Percentiles rank a stretch among this genome's conserved stretches.
Evolutionary conservation across 164 flowering plant species (phyloP).

Genomic region (Magnolia officinalis): DNA sequence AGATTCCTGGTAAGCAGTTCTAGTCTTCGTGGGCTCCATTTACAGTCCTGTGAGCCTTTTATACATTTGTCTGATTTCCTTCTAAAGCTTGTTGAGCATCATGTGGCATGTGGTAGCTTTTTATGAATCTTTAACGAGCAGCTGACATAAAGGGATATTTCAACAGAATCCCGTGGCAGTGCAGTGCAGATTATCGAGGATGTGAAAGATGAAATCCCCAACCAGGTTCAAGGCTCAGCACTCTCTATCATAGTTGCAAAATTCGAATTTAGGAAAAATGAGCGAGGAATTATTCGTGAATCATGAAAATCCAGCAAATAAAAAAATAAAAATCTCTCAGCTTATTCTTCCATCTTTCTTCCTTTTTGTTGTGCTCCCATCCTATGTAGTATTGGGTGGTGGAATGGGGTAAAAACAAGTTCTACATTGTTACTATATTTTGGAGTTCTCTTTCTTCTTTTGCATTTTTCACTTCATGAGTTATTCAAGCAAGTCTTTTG

Average conservation of each 20-base stretch:
- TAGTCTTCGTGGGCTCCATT: neutral
- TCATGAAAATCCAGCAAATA: neutral
- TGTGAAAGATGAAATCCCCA: slow-evolving; percentile 9
- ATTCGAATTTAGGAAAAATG: neutral
- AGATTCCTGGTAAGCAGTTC: neutral
- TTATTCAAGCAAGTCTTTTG: no score
- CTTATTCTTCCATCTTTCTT: neutral
- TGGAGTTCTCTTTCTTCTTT: neutral
- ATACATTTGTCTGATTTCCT: neutral
- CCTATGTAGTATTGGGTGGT: neutral
- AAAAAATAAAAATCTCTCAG: neutral
- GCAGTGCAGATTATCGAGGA: slow-evolving; percentile 4
- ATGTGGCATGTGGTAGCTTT: neutral
- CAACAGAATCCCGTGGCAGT: slow-evolving; percentile 13
- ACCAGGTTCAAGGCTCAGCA: neutral
- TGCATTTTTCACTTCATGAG: neutral
- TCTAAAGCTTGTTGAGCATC: neutral
- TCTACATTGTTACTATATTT: neutral
- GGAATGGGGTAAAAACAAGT: neutral
- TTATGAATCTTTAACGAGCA: neutral
- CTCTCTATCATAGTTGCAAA: slow-evolving; percentile 2
- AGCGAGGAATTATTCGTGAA: no score
- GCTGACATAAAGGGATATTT: neutral
- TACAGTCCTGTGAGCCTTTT: neutral
- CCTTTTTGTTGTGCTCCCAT: neutral